Base-by-base conservation (phyloP, 2,329 filamentous ascomycete species). In the Pseudogymnoascus sp. region DNA sequence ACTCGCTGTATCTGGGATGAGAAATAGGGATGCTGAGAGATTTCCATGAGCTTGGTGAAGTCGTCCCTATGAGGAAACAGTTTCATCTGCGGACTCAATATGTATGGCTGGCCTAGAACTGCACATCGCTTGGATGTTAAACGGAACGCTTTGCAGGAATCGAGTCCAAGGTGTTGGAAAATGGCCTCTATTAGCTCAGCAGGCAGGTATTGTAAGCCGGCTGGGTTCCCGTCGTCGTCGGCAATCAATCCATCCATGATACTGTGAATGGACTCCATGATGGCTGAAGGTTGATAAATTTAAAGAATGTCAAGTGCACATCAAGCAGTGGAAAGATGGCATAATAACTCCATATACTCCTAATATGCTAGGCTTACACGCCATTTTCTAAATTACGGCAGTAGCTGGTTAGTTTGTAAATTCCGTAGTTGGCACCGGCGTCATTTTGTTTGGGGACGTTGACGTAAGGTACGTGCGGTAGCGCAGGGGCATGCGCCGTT, bases 11-110 rank as follows among this genome's bases (percentile, higher is more conserved):
- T 66, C 61, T 65, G 66, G 28, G 65, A 44, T 5, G 68, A 64
- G 57, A 71, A 71, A 8, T 63, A 65, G 10, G 70, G 66, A 38
- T 71, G 65, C 35, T 67, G 38, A 7, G 70, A 68, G 15, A 72
- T 63, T 15, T 40, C 17, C 3, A 62, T 35, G 11, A 73, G 70
- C 26, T 69, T 69, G 23, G 31, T 8, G 10, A 68, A 66, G 57
- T 71, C 68, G 23, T 67, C 64, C 9, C 68, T 67, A 21, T 69
- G 65, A 13, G 67, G 68, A 7, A 69, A 63, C 8, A 66, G 66
- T 26, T 44, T 64, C 66, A 69, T 69, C 11, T 44, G 31, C 1
- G 68, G 47, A 3, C 62, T 44, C 17, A 73, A 40, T 13, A 73
- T 63, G 57, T 70, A 70, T n/a, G 69, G 68, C 60, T 67, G 65